Conservation (phyloP, 768 basidiomycete genomes). For the Trichaptum fuscoviolaceum region DNA sequence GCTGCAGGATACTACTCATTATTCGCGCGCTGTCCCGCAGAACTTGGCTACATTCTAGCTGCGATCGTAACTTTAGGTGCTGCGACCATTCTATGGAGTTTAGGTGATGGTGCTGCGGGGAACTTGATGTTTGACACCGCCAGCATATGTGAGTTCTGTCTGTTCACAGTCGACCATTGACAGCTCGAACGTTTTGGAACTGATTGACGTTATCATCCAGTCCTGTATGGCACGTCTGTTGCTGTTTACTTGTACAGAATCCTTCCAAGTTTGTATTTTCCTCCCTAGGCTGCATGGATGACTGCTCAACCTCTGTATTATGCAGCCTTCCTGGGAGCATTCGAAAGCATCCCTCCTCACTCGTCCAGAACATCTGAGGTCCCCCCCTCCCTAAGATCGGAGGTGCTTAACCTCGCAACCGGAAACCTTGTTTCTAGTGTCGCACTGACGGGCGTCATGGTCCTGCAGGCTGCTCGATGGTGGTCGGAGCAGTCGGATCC, state of each 20-base stretch:
- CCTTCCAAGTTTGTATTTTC: conserved; percentile 60
- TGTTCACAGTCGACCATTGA: not conserved
- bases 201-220: conserved; percentile 30
- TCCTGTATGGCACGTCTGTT: conserved; percentile 69
- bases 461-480: conserved; percentile 77
- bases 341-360: conserved; percentile 48
- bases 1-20: conserved; percentile 80
- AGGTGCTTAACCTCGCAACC: conserved; percentile 76
- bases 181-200: not conserved
- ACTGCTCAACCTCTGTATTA: conserved; percentile 10
- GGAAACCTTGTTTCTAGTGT: conserved; percentile 84
- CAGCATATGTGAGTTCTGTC: conserved; percentile 65
- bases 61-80: conserved; percentile 55
- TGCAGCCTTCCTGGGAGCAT: conserved; percentile 54
- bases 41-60: conserved; percentile 53
- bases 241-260: conserved; percentile 73
- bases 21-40: conserved; percentile 57
- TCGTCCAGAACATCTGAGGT: conserved; percentile 30
- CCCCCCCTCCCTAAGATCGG: conserved; percentile 53
- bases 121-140: conserved; percentile 92
- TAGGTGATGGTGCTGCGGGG: conserved; percentile 69
- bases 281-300: not conserved
- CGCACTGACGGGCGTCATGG: conserved; percentile 80
- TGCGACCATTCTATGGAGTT: conserved; percentile 68
- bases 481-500: conserved; percentile 77